phyloP scores from a whole-genome alignment of 805 yeast genomes.

The Debaryomyces hansenii region DNA sequence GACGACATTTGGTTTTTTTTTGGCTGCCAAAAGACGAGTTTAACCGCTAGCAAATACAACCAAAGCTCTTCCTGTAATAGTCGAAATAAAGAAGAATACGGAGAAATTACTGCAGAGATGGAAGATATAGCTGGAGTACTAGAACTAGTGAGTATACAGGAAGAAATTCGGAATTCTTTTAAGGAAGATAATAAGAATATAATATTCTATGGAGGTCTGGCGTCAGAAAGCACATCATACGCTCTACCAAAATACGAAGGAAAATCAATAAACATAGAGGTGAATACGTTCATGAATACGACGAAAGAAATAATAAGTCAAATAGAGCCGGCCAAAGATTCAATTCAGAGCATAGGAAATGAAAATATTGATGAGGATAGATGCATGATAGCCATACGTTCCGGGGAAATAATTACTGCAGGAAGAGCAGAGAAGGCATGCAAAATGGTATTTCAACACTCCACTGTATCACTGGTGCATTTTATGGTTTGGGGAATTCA shows the following conservation, averaged over 20 bases:
- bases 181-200: background rate
- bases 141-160: background rate
- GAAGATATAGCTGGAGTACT: background rate
- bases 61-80: background rate
- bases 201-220: background rate
- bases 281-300: background rate
- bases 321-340: background rate
- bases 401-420: slow-evolving; percentile 36
- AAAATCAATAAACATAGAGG: background rate
- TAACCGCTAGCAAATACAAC: too few relatives aligned
- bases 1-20: background rate
- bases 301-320: background rate
- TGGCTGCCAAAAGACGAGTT: slow-evolving; percentile 2
- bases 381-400: slow-evolving; percentile 12
- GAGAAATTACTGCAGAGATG: background rate
- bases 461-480: slow-evolving; percentile 47
- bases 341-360: background rate
- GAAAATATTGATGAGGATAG: background rate
- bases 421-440: slow-evolving; percentile 40
- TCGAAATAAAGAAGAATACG: background rate
- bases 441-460: slow-evolving; percentile 32
- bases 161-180: background rate
- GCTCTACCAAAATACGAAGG: background rate
- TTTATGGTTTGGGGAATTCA: slow-evolving; percentile 48
- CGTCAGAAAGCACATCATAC: too few relatives aligned